These are phyloP conservation scores for Phytopythium montanum DNA, from an alignment of 352 stramenopile genomes.

Conservation along the genomic window DNA sequence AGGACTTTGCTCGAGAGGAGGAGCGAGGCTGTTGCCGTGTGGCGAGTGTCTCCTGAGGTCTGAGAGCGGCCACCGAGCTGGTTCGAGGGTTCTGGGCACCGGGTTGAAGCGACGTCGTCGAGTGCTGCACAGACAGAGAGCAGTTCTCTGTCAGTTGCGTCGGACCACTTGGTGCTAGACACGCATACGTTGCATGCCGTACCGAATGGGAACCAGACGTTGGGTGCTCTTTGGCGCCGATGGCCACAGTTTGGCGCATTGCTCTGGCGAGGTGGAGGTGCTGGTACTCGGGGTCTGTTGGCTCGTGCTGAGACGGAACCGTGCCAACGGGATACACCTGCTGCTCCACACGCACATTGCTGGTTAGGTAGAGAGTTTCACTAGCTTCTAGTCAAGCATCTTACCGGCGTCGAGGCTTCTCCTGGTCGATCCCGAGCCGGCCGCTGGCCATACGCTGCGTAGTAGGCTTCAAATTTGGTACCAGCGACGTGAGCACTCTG, in stretches of 20 bases:
- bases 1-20: background rate
- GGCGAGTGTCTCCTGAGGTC: background rate
- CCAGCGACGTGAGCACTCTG: background rate
- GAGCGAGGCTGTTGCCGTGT: background rate
- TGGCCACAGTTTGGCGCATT: constrained; percentile 15
- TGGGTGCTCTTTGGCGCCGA: background rate
- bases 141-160: background rate
- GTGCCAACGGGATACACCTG: constrained; percentile 45
- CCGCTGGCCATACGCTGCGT: background rate
- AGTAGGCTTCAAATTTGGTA: background rate
- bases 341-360: background rate
- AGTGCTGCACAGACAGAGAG: background rate
- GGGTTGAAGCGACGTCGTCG: background rate
- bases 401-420: background rate
- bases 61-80: background rate
- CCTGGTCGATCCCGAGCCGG: background rate
- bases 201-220: background rate
- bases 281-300: constrained; percentile 51
- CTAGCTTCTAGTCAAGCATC: too few relatives aligned
- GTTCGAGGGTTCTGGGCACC: background rate
- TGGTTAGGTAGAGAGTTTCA: too few relatives aligned
- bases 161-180: background rate
- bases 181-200: background rate
- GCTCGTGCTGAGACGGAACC: constrained; percentile 34
- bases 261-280: constrained; percentile 37